Evolutionary conservation across 2,329 filamentous ascomycete genomes (phyloP), one percentile per base, ranked within the genome.

Genomic region (Xylariaceae sp.): DNA sequence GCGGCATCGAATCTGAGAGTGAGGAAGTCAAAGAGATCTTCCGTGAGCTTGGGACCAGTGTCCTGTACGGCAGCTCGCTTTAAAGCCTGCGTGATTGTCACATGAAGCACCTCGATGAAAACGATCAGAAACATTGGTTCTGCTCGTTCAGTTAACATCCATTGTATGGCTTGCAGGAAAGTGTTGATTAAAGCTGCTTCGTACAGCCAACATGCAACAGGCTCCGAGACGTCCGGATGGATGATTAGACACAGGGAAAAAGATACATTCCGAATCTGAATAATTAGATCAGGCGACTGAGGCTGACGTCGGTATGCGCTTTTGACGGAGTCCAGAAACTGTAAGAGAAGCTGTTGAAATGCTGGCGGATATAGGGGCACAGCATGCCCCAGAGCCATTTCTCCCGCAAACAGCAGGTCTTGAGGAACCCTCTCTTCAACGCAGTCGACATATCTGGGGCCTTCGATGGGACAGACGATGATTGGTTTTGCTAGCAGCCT

Each of bases 171-270:
- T 47, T 64, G 56, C 12, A 65, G 40, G 4, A 79, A 58, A 2
- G 68, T 63, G 40, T 69, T 65, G 30, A 71, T 62, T 19, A 76
- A 68, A 4, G 68, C 70, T 8, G 77, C 54, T 51, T 76, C 76
- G 56, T 78, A 72, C 11, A 64, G 55, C n/a, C 76, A 64, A 1
- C 67, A 65, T 4, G 64, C 60, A 1, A 60, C 60, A 3, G 62
- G 55, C 2, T 54, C 60, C 1, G 72, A 70, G 0, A 73, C 55
- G 41, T 72, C 68, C 1, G 76, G 79, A 62, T 76, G 80, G 31
- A 76, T 76, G 47, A 82, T 70, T 51, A 74, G 77, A 2, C 76
- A 75, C 2, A 83, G 60, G 1, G 76, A 70, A 7, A 72, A 70
- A 3, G 77, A 69, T 2, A 79, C 67, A 31, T 70, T 66, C n/a